These are phyloP conservation scores for Leccinum subgranulosum DNA, from an alignment of 768 basidiomycete genomes.

Conservation along the genomic window DNA sequence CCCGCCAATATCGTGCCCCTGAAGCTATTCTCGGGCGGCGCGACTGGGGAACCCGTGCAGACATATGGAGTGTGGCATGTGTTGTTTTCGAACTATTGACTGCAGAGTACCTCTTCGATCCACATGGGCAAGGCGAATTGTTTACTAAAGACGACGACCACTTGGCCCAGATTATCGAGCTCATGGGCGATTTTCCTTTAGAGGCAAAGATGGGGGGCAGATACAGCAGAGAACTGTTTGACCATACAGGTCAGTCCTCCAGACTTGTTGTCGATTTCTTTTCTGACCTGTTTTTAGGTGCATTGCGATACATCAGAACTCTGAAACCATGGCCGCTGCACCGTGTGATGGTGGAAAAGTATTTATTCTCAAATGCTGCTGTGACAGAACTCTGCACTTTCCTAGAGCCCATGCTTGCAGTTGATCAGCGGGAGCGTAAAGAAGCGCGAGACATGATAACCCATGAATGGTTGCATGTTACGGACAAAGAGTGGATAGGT, in stretches of 20 bases:
- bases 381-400: conserved; percentile 61
- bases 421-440: conserved; percentile 66
- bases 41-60: conserved; percentile 83
- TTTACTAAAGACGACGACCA: conserved; percentile 96
- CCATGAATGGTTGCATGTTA: conserved; percentile 67
- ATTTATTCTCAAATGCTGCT: conserved; percentile 62
- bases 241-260: conserved; percentile 52
- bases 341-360: conserved; percentile 88
- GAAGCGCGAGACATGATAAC: conserved; percentile 71
- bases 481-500: conserved; percentile 29
- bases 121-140: conserved; percentile 73
- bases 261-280: background rate
- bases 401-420: conserved; percentile 70
- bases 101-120: conserved; percentile 90
- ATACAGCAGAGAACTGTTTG: conserved; percentile 84
- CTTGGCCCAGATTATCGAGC: conserved; percentile 91
- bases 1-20: conserved; percentile 93
- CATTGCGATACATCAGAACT: conserved; percentile 67
- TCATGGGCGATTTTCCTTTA: conserved; percentile 74
- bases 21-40: conserved; percentile 87
- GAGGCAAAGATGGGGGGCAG: conserved; percentile 80
- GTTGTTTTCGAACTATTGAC: conserved; percentile 89
- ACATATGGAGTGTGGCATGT: conserved; percentile 92
- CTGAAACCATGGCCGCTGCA: conserved; percentile 80
- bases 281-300: conserved; percentile 38